phyloP scores from a whole-genome alignment of 2,329 filamentous ascomycete genomes.

The Sarocladium brachiariae region DNA sequence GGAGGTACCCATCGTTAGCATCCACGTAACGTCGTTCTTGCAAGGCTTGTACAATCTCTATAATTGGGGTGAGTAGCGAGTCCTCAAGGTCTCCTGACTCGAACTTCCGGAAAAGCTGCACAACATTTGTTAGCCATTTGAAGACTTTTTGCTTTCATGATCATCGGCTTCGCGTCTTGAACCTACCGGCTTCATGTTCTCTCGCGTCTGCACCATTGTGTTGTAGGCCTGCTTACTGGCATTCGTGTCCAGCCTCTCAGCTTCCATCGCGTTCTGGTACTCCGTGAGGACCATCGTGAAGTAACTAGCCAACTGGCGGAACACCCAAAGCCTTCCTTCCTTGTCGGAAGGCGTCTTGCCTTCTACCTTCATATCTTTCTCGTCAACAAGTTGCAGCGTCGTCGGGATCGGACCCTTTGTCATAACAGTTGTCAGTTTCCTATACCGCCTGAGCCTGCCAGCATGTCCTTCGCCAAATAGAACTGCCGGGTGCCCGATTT shows the following conservation, averaged over 20 bases:
- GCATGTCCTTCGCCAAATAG: conserved; percentile 79
- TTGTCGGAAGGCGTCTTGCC: conserved; percentile 54
- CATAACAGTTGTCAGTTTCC: conserved; percentile 53
- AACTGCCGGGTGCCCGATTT: conserved; percentile 62
- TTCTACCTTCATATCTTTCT: conserved; percentile 82
- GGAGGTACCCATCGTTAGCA: conserved; percentile 90
- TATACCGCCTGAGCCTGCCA: conserved; percentile 63
- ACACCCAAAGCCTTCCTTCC: conserved; percentile 64
- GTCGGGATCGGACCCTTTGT: conserved; percentile 81
- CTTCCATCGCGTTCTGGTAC: conserved; percentile 74
- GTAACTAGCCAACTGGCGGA: conserved; percentile 85
- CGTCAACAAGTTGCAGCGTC: conserved; percentile 68
- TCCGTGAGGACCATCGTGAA: conserved; percentile 93
- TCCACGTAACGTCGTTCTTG: conserved; percentile 91
- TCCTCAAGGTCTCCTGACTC: conserved; percentile 76
- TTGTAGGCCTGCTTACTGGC: conserved; percentile 75
- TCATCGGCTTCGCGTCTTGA: not conserved
- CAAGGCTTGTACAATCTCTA: conserved; percentile 86
- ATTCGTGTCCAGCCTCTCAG: conserved; percentile 56
- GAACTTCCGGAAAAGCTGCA: conserved; percentile 74
- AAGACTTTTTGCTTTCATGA: too few relatives aligned
- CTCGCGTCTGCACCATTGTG: conserved; percentile 79
- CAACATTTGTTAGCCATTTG: not conserved
- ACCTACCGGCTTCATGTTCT: conserved; percentile 72
- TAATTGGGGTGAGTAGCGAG: conserved; percentile 70